A percentile compares a stretch with the other conserved stretches of the same genome.
These are phyloP conservation scores for Floccularia luteovirens DNA, from an alignment of 768 basidiomycete genomes.

Conservation along the genomic window DNA sequence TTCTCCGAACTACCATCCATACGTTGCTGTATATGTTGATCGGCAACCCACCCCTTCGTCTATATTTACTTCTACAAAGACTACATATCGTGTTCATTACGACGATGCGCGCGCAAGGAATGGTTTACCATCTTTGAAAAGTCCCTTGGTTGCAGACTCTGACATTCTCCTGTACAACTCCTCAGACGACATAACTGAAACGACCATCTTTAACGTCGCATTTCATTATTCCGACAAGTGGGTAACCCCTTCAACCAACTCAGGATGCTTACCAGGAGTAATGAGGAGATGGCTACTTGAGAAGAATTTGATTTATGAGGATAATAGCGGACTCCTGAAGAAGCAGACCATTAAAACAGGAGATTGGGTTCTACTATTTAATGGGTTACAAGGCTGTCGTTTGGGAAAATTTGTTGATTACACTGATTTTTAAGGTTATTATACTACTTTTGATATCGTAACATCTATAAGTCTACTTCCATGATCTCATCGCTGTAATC, in stretches of 20 bases:
- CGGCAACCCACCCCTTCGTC: conserved; percentile 42
- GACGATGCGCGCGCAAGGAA: conserved; percentile 55
- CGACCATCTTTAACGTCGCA: conserved; percentile 67
- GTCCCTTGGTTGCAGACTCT: conserved; percentile 17
- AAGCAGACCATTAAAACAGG: conserved; percentile 35
- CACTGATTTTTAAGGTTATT: not conserved
- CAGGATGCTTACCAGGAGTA: conserved; percentile 71
- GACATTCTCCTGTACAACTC: conserved; percentile 66
- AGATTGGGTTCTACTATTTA: conserved; percentile 67
- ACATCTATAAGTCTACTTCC: conserved; percentile 25
- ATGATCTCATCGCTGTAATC: conserved; percentile 32
- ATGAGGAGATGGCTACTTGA: conserved; percentile 64
- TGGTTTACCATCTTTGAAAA: conserved; percentile 26
- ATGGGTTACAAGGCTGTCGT: conserved; percentile 64
- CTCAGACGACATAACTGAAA: conserved; percentile 45
- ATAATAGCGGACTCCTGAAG: conserved; percentile 30
- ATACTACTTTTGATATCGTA: not conserved
- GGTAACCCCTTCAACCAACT: conserved; percentile 54
- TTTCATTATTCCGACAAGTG: conserved; percentile 49
- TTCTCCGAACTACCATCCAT: conserved; percentile 9
- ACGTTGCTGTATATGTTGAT: conserved; percentile 49
- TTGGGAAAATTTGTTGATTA: conserved; percentile 45
- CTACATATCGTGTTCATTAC: conserved; percentile 55
- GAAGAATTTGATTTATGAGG: conserved; percentile 47
- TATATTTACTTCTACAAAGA: conserved; percentile 62